Conservation (phyloP, 257 asterid genomes). For the Thymus quinquecostatus region DNA sequence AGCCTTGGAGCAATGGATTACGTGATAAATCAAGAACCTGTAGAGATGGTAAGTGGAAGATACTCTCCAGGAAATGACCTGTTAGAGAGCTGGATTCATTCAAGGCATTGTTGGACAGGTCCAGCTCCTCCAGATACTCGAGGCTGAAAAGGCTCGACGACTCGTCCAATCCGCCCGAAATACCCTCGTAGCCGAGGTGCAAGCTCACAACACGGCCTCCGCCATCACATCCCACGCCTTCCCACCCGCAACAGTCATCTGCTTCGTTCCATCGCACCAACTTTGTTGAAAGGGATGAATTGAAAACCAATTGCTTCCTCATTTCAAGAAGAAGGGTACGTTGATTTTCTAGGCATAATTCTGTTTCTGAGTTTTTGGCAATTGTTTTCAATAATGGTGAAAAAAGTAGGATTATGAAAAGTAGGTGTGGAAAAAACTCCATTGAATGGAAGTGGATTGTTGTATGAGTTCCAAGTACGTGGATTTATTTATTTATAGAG, state of each 20-base stretch:
- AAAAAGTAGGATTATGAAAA: no score
- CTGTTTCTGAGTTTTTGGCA: no score
- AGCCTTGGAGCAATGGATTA: slow-evolving; percentile 35
- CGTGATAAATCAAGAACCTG: slow-evolving; percentile 26
- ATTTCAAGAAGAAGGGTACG: neutral
- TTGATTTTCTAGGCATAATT: neutral
- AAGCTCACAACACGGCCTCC: slow-evolving; percentile 34
- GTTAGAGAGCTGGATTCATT: neutral
- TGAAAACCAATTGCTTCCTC: neutral
- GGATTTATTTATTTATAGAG: no score
- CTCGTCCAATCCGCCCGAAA: neutral
- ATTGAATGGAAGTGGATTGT: no score
- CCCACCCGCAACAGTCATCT: no score
- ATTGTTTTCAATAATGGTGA: no score
- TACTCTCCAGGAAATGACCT: neutral
- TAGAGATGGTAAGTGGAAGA: slow-evolving; percentile 39
- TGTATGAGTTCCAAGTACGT: no score
- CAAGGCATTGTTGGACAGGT: neutral
- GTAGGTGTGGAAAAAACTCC: no score
- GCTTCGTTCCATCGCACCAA: no score
- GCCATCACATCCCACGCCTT: slow-evolving; percentile 40
- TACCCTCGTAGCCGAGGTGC: slow-evolving; percentile 26
- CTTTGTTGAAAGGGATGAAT: slow-evolving; percentile 19
- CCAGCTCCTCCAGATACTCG: neutral
- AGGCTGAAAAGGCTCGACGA: slow-evolving; percentile 13